Percentiles rank a stretch among this genome's conserved stretches.
Conservation (phyloP, 805 yeast genomes). For the Saccharomyces cerevisiae region DNA sequence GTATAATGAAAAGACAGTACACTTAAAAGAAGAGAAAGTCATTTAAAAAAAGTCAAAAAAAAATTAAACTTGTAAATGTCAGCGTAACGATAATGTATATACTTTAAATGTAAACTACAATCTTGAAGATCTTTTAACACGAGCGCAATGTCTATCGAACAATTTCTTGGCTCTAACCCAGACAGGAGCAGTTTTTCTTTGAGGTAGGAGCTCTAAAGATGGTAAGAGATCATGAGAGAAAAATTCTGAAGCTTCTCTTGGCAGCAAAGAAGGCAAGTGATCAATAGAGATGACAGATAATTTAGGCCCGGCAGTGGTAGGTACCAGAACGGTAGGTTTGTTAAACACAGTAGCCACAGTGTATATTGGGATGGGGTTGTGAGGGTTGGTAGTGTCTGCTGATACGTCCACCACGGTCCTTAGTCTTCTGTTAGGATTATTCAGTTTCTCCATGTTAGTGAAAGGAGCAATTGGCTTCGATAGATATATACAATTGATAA, state of each 20-base stretch:
- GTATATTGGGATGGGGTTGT: constrained; percentile 95
- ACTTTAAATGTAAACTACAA: constrained; percentile 19
- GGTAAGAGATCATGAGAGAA: constrained; percentile 86
- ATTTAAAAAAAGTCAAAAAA: not conserved
- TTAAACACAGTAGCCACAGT: constrained; percentile 81
- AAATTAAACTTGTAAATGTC: not conserved
- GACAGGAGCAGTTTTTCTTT: constrained; percentile 75
- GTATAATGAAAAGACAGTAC: not conserved
- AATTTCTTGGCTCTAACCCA: constrained; percentile 85
- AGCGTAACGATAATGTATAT: not conserved
- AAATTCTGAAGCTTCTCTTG: constrained; percentile 94
- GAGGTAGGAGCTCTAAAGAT: constrained; percentile 72
- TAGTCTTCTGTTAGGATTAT: constrained; percentile 60
- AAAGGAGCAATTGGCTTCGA: constrained; percentile 93
- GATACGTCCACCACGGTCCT: constrained; percentile 94
- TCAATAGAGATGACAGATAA: constrained; percentile 90
- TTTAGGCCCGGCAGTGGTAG: constrained; percentile 72
- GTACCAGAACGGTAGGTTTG: constrained; percentile 82
- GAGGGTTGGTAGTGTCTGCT: constrained; percentile 97
- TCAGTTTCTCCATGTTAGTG: constrained; percentile 59
- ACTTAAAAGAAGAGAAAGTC: not conserved
- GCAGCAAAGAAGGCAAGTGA: constrained; percentile 89
- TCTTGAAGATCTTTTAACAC: constrained; percentile 46
- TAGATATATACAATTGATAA: constrained; percentile 91
- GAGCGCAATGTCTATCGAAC: constrained; percentile 76